Evolutionary conservation across 495 filamentous ascomycete genomes (phyloP).

Genomic region (Annulohypoxylon moriforme): DNA sequence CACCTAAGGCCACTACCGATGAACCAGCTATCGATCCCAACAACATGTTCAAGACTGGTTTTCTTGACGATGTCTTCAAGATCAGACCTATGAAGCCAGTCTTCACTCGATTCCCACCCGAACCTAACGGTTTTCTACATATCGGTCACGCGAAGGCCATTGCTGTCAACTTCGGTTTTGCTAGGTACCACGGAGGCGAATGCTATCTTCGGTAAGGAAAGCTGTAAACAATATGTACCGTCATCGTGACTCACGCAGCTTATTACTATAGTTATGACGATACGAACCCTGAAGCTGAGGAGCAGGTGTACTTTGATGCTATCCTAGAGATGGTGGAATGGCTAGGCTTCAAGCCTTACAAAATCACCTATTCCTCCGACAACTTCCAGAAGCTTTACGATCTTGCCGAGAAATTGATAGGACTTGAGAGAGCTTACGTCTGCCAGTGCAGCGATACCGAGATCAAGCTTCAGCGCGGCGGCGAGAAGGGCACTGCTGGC

Average conservation of each 20-base stretch:
- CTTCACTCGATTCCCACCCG: slow-evolving; percentile 89
- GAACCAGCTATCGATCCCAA: slow-evolving; percentile 70
- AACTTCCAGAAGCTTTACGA: slow-evolving; percentile 91
- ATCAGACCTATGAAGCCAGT: slow-evolving; percentile 75
- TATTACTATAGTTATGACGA: slow-evolving; percentile 69
- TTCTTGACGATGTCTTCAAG: slow-evolving; percentile 81
- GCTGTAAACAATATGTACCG: slow-evolving; percentile 51
- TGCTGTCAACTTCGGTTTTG: slow-evolving; percentile 96
- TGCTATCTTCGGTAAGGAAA: slow-evolving; percentile 54
- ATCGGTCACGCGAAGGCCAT: slow-evolving; percentile 98
- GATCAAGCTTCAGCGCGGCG: slow-evolving; percentile 86
- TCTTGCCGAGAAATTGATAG: slow-evolving; percentile 85
- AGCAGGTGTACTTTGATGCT: slow-evolving; percentile 79
- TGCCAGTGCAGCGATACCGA: slow-evolving; percentile 69
- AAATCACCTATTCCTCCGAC: slow-evolving; percentile 82
- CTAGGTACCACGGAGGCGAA: slow-evolving; percentile 82
- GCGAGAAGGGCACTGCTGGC: slow-evolving; percentile 68
- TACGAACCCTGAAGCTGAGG: slow-evolving; percentile 86
- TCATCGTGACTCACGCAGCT: slow-evolving; percentile 60
- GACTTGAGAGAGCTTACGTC: slow-evolving; percentile 61
- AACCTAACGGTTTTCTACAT: slow-evolving; percentile 82
- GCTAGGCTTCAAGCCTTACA: slow-evolving; percentile 82
- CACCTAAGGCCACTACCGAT: slow-evolving; percentile 51
- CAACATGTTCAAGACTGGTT: slow-evolving; percentile 86
- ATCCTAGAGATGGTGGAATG: slow-evolving; percentile 84